phyloP scores from a whole-genome alignment of 441 rosid genomes.

The Pelargonium cotyledonis region DNA sequence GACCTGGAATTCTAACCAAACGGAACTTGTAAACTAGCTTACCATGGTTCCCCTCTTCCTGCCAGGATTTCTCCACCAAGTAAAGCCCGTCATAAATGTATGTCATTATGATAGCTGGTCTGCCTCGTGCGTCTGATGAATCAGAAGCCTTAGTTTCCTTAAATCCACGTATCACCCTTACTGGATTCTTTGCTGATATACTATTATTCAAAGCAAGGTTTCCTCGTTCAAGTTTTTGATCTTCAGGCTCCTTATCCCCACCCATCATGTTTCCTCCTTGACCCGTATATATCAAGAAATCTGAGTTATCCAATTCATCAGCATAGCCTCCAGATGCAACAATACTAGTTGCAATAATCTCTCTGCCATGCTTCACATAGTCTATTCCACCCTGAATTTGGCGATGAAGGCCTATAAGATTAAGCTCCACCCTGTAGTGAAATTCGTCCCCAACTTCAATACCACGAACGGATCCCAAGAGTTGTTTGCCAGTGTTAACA shows the following conservation, averaged over 20 bases:
- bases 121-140: conserved; percentile 34
- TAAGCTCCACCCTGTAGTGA: conserved; percentile 71
- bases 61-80: conserved; percentile 52
- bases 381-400: conserved; percentile 73
- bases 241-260: conserved; percentile 53
- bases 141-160: conserved; percentile 33
- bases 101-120: conserved; percentile 11
- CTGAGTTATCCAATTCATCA: conserved; percentile 64
- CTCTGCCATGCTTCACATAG: conserved; percentile 38
- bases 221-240: conserved; percentile 67
- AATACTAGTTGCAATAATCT: conserved; percentile 51
- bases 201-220: conserved; percentile 75
- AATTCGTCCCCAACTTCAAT: conserved; percentile 89
- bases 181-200: conserved; percentile 43
- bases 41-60: conserved; percentile 53
- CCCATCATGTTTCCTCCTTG: conserved; percentile 65
- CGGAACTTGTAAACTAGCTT: conserved; percentile 62
- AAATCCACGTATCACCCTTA: conserved; percentile 73
- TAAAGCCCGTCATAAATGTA: conserved; percentile 79
- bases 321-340: conserved; percentile 84
- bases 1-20: conserved; percentile 59
- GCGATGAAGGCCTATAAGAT: conserved; percentile 76
- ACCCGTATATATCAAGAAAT: conserved; percentile 71
- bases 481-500: conserved; percentile 35
- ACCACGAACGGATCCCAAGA: conserved; percentile 75